Base-by-base conservation (phyloP, 2,329 filamentous ascomycete species). In the Waltergamsia citrina region DNA sequence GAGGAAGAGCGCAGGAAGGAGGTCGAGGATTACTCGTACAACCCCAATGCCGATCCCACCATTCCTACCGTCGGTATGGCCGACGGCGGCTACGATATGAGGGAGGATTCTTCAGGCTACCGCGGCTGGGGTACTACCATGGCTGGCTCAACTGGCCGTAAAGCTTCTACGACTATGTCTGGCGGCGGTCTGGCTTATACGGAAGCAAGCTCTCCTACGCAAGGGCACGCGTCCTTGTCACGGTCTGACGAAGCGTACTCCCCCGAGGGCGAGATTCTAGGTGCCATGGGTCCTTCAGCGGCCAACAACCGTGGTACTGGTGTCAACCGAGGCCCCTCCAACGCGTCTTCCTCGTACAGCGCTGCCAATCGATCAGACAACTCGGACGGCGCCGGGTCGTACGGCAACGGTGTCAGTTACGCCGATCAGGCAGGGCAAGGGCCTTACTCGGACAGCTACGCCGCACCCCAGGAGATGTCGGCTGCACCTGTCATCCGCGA, bases 1-100 rank as follows among this genome's bases (percentile, higher is more conserved):
- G 92, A 95, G 53, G 78, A 88, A 48, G 78, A 88, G 48, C 77
- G 92, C 33, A 77, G 88, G 42, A 95, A 95, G 63, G 92, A 98
- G 59, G 87, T 95, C 9, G 90, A 96, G 56, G 92, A 96, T 53
- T 96, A 96, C 54, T 81, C 84, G 21, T 96, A 88, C 67, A 96
- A 96, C 56, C 92, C 92, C n/a, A 96, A 96, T 59, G 81, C 87
- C 39, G 88, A 95, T 52, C 86, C 88, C 1, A 86, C 83, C 1
- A 67, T 94, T 10, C 72, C 62, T 6, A 62, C 63, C 9, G 53
- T 57, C 25, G 53, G 53, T 25, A 52, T 51, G 23, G 57, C 58
- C 6, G 74, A 71, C 35, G 71, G 70, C 34, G 62, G 71, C 27
- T 78, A 78, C 46, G 78, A 90, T 54, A 87, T 88, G 80, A 71